phyloP scores from a whole-genome alignment of 2,329 filamentous ascomycete species.

The Mycogone perniciosa region DNA sequence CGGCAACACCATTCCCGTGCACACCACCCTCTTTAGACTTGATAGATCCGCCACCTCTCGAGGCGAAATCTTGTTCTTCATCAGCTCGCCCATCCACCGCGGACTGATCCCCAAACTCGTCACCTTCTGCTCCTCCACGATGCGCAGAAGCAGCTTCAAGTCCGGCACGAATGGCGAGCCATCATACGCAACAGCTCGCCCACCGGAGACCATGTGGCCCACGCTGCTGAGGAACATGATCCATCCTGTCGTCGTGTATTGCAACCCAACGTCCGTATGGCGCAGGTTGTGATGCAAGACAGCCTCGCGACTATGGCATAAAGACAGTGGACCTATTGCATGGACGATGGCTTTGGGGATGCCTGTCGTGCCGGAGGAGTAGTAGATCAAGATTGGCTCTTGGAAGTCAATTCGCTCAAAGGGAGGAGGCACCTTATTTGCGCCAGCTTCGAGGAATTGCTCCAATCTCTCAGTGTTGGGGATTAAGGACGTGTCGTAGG shows the following conservation, averaged over 20 bases:
- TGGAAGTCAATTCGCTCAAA: slow-evolving; percentile 61
- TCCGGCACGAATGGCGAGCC: slow-evolving; percentile 74
- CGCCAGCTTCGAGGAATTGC: slow-evolving; percentile 35
- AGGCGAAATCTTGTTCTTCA: slow-evolving; percentile 57
- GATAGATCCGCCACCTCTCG: slow-evolving; percentile 57
- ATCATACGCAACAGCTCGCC: slow-evolving; percentile 67
- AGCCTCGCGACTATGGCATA: slow-evolving; percentile 54
- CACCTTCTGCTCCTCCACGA: slow-evolving; percentile 57
- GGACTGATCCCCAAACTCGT: slow-evolving; percentile 72
- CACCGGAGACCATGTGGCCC: slow-evolving; percentile 52
- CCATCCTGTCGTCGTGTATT: slow-evolving; percentile 69
- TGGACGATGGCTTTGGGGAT: slow-evolving; percentile 84
- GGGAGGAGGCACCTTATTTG: slow-evolving; percentile 29
- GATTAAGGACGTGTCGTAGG: slow-evolving; percentile 53
- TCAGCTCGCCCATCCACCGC: slow-evolving; percentile 67
- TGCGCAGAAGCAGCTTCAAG: slow-evolving; percentile 53
- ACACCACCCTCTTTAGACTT: slow-evolving; percentile 54
- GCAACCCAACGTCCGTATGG: slow-evolving; percentile 38
- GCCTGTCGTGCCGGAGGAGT: slow-evolving; percentile 76
- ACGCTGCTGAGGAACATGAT: slow-evolving; percentile 75
- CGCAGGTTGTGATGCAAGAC: slow-evolving; percentile 40
- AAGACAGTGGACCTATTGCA: slow-evolving; percentile 57
- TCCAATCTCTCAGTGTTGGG: slow-evolving; percentile 40
- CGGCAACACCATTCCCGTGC: slow-evolving; percentile 76
- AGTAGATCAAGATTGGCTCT: slow-evolving; percentile 72